Evolutionary conservation across 176 grass and related monocot genomes (phyloP), one percentile per base, ranked within the genome.

Genomic region (Stipa capillata): DNA sequence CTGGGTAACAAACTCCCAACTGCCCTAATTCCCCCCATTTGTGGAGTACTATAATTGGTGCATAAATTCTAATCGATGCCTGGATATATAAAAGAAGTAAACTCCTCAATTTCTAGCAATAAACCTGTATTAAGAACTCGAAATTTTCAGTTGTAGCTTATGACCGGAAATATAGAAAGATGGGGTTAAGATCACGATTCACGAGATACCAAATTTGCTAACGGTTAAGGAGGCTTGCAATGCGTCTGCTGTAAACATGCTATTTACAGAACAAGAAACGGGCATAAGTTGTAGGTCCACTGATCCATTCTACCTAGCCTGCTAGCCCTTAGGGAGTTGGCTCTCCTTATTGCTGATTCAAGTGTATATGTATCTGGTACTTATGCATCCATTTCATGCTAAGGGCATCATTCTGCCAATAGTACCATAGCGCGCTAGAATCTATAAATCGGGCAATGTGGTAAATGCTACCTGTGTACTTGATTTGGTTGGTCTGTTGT

Each of bases 1-100:
- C 65, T 97, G 70, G 89, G 95, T 97, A 91, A 70, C 31, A 1
- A 41, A 12, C 34, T 43, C 21, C n/a, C 43, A 71, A 21, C 35
- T 42, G 27, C 15, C 69, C 27, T 64, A 35, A 75, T 66, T 21
- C 0, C 27, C 40, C 68, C 23, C n/a, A n/a, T 72, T 76, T 32
- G 24, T 15, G 34, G 15, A 11, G 23, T 53, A 40, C 41, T 57
- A 18, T 65, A 79, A 33, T 65, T 48, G 54, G 41, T 79, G 6
- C 21, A 65, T 29, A 44, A 36, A 40, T 29, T 32, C 39, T 25
- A 27, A 9, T 61, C 37, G 59, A 40, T 72, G 2, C 65, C 27
- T 31, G 42, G 37, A 58, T 82, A 51, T 32, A 5, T 69, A 21
- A n/a, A n/a, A n/a, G n/a, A 71, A 72, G 31, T 20, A 61, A 2